A percentile compares a stretch with the other conserved stretches of the same genome.
phyloP scores from a whole-genome alignment of 805 yeast genomes.

The Kluyveromyces dobzhanskii region DNA sequence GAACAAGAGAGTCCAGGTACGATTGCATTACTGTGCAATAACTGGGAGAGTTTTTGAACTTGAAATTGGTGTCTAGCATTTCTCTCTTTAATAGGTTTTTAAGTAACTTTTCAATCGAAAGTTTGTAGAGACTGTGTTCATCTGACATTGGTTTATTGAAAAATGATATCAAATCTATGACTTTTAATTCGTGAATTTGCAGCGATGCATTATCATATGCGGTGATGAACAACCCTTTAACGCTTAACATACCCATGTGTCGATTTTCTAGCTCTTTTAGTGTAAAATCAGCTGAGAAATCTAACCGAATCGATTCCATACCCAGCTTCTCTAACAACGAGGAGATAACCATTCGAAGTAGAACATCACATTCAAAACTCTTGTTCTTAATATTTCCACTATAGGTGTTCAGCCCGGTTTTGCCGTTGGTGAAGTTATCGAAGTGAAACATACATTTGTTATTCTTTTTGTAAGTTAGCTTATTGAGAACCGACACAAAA shows the following conservation, averaged over 20 bases:
- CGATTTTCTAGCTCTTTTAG: constrained; percentile 14
- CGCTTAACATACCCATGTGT: constrained; percentile 15
- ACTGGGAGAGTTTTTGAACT: neutral
- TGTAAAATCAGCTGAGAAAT: constrained; percentile 4
- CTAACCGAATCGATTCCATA: constrained; percentile 11
- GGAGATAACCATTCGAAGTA: constrained; percentile 17
- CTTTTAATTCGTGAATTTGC: neutral
- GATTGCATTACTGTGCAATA: neutral
- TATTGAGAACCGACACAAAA: constrained; percentile 16
- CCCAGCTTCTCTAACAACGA: constrained; percentile 14
- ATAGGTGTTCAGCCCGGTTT: constrained; percentile 8
- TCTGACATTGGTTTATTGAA: neutral
- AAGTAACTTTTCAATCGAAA: constrained; percentile 1
- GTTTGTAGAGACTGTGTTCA: neutral
- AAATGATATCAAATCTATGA: neutral
- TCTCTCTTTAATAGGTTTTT: constrained; percentile 1
- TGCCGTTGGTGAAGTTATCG: constrained; percentile 13
- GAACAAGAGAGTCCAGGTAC: neutral
- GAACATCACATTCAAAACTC: constrained; percentile 8
- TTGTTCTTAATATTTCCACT: constrained; percentile 11
- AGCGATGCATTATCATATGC: constrained; percentile 1
- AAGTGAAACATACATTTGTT: constrained; percentile 11
- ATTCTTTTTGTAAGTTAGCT: constrained; percentile 10
- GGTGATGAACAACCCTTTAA: constrained; percentile 6
- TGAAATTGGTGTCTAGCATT: neutral